Evolutionary conservation across 768 basidiomycete genomes (phyloP).

Genomic region (Agaricus subrufescens): DNA sequence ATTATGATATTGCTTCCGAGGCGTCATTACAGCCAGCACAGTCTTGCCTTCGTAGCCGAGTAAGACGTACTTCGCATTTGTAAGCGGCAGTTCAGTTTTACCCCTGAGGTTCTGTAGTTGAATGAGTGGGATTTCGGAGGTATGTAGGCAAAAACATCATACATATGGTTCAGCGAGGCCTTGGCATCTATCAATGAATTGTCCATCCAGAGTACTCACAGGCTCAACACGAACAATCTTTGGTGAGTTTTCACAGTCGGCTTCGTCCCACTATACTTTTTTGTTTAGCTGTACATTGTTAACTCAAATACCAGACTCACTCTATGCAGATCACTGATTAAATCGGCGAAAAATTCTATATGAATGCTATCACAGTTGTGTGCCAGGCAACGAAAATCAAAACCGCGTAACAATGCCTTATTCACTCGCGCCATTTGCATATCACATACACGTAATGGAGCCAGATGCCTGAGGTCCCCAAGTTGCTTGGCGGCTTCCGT

Average conservation of each 20-base stretch:
- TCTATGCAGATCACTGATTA: too few relatives aligned
- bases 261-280: background rate
- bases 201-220: background rate
- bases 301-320: too few relatives aligned
- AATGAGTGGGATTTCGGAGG: background rate
- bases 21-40: background rate
- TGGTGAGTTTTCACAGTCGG: background rate
- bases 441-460: too few relatives aligned
- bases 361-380: background rate
- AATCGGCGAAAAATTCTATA: background rate
- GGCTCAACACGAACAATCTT: background rate
- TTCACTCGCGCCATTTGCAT: too few relatives aligned
- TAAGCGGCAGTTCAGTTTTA: background rate
- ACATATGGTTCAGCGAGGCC: background rate
- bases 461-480: too few relatives aligned
- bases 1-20: background rate
- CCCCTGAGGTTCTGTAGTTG: background rate
- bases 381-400: too few relatives aligned
- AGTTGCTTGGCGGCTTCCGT: too few relatives aligned
- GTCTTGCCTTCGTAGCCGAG: background rate
- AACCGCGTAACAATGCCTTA: too few relatives aligned
- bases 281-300: too few relatives aligned
- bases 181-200: background rate
- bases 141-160: background rate
- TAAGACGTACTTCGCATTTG: too few relatives aligned